phyloP scores from a whole-genome alignment of 257 asterid genomes.

The Echium plantagineum region DNA sequence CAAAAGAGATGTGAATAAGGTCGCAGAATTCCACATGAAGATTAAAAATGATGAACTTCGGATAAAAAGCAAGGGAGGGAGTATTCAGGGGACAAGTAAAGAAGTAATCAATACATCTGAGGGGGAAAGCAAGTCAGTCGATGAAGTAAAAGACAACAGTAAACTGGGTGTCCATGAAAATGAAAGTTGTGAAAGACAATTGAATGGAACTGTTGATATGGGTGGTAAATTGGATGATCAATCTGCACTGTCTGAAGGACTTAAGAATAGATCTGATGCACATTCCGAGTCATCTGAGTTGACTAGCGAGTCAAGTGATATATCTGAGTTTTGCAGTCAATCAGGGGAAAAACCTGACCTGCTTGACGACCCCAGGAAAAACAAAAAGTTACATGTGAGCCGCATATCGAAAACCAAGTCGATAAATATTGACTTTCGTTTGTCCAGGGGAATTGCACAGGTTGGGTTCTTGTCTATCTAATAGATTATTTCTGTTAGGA shows the following conservation, averaged over 20 bases:
- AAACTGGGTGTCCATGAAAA: slow-evolving; percentile 24
- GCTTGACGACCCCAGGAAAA: slow-evolving; percentile 46
- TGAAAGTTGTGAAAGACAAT: slow-evolving; percentile 33
- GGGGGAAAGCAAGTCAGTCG: slow-evolving; percentile 6
- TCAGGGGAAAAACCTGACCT: slow-evolving; percentile 44
- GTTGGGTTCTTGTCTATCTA: slow-evolving; percentile 28
- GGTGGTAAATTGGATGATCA: slow-evolving; percentile 28
- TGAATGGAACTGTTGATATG: slow-evolving; percentile 35
- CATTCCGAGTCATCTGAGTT: slow-evolving; percentile 18
- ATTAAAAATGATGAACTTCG: slow-evolving; percentile 35
- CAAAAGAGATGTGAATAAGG: too few relatives aligned
- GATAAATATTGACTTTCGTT: slow-evolving; percentile 84
- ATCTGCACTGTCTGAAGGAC: slow-evolving; percentile 21
- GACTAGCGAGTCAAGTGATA: slow-evolving; percentile 31
- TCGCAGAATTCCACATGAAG: slow-evolving; percentile 20
- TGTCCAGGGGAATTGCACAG: slow-evolving; percentile 96
- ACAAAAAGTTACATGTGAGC: slow-evolving; percentile 57
- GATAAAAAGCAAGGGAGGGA: slow-evolving; percentile 23
- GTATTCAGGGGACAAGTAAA: slow-evolving; percentile 27
- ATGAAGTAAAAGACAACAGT: slow-evolving; percentile 10
- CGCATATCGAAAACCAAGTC: slow-evolving; percentile 73
- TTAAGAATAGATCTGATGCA: slow-evolving; percentile 5
- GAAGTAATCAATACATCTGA: slow-evolving; percentile 30
- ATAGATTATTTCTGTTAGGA: background rate
- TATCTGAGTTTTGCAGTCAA: slow-evolving; percentile 37